phyloP scores from a whole-genome alignment of 805 yeast genomes.

The Tetrapisispora fleetii region DNA sequence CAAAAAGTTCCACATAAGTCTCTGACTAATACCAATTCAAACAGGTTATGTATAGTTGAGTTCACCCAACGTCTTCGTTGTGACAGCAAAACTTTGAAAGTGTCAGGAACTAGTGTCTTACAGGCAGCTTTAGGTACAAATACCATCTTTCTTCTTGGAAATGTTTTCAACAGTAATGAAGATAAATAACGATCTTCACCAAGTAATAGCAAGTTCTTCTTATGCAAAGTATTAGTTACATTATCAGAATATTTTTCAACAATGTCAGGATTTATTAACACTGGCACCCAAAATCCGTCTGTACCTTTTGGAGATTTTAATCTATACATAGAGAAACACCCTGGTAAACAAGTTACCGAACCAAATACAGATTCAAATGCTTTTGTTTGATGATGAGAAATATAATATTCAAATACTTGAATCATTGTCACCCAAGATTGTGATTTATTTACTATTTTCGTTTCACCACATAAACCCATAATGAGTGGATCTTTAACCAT shows the following conservation, averaged over 20 bases:
- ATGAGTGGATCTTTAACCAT: constrained; percentile 78
- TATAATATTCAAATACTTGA: constrained; percentile 88
- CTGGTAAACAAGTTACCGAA: constrained; percentile 90
- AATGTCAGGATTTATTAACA: constrained; percentile 84
- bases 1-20: constrained; percentile 93
- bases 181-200: constrained; percentile 88
- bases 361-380: constrained; percentile 92
- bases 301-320: constrained; percentile 80
- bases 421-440: constrained; percentile 86
- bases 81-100: constrained; percentile 67
- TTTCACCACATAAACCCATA: constrained; percentile 94
- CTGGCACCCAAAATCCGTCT: constrained; percentile 85
- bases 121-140: constrained; percentile 89
- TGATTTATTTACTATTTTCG: constrained; percentile 75
- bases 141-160: constrained; percentile 80
- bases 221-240: constrained; percentile 72
- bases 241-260: constrained; percentile 87
- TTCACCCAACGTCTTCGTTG: constrained; percentile 97
- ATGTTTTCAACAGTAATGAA: constrained; percentile 76
- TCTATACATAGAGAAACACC: constrained; percentile 88
- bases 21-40: constrained; percentile 74
- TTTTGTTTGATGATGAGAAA: constrained; percentile 88
- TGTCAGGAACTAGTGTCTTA: constrained; percentile 79
- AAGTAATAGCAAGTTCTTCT: constrained; percentile 69
- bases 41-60: constrained; percentile 84